Evolutionary conservation across 2,329 filamentous ascomycete species (phyloP).

Genomic region (Stagonosporopsis tanaceti): DNA sequence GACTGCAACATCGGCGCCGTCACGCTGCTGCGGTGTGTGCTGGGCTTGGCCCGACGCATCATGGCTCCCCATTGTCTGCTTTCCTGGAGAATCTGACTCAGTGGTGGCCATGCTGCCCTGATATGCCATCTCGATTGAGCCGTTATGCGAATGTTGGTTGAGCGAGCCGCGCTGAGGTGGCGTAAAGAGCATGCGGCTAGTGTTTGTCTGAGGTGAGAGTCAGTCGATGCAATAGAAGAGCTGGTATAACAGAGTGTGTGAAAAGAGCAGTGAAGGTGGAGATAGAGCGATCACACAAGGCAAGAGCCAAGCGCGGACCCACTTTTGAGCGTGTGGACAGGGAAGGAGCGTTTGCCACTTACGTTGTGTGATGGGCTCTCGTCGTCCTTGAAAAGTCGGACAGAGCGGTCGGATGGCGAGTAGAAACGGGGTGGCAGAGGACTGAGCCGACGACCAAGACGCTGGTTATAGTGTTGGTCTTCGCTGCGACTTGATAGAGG

Average conservation of each 20-base stretch:
- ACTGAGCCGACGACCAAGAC: conserved; percentile 11
- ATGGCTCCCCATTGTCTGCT: conserved; percentile 12
- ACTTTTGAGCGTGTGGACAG: conserved; percentile 1
- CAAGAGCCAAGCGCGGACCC: conserved; percentile 12
- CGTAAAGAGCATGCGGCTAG: conserved; percentile 33
- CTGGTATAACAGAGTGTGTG: neutral
- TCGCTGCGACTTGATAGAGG: conserved; percentile 27
- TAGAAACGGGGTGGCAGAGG: conserved; percentile 41
- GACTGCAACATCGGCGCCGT: conserved; percentile 18
- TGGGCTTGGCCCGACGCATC: conserved; percentile 1
- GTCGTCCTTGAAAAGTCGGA: conserved; percentile 25
- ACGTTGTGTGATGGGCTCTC: conserved; percentile 44
- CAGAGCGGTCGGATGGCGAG: conserved; percentile 36
- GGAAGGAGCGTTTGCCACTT: conserved; percentile 33
- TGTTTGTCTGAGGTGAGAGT: conserved; percentile 34
- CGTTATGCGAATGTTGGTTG: conserved; percentile 25
- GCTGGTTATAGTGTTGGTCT: conserved; percentile 18
- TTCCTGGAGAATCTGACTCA: conserved; percentile 25
- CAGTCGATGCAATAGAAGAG: conserved; percentile 5
- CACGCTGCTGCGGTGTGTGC: conserved; percentile 10
- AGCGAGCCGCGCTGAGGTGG: conserved; percentile 17
- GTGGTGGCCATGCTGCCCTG: conserved; percentile 35
- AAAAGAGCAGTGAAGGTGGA: conserved; percentile 17
- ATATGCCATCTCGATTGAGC: conserved; percentile 36
- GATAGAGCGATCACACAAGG: conserved; percentile 1